Percentiles rank a stretch among this genome's conserved stretches.
phyloP scores from a whole-genome alignment of 2,329 filamentous ascomycete species.

The Alternaria gansuensis region DNA sequence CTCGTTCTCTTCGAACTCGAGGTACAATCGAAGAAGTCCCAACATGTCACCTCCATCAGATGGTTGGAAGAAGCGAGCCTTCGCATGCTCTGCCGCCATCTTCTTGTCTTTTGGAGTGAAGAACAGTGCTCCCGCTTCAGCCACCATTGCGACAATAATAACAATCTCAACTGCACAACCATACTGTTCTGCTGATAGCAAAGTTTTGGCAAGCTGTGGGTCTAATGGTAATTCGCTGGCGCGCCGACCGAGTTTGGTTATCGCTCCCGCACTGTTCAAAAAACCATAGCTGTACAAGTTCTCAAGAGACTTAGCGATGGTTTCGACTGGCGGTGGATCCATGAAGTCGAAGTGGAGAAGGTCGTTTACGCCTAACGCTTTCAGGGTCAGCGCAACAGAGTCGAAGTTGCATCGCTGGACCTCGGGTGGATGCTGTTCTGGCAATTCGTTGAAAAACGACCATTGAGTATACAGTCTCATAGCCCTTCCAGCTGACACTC shows the following conservation, averaged over 20 bases:
- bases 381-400: slow-evolving; percentile 82
- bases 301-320: slow-evolving; percentile 87
- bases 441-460: slow-evolving; percentile 93
- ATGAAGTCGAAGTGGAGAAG: slow-evolving; percentile 95
- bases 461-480: slow-evolving; percentile 94
- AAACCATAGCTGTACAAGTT: slow-evolving; percentile 90
- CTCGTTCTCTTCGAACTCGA: slow-evolving; percentile 89
- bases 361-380: slow-evolving; percentile 90
- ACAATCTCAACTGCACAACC: slow-evolving; percentile 94
- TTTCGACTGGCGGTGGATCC: slow-evolving; percentile 89
- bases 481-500: slow-evolving; percentile 90
- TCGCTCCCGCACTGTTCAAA: slow-evolving; percentile 84
- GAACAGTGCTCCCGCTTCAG: slow-evolving; percentile 87
- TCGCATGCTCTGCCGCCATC: slow-evolving; percentile 89
- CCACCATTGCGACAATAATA: slow-evolving; percentile 92
- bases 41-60: slow-evolving; percentile 80
- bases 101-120: slow-evolving; percentile 96
- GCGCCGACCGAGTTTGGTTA: slow-evolving; percentile 90
- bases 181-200: slow-evolving; percentile 87
- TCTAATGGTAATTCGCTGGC: slow-evolving; percentile 97
- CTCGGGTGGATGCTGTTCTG: slow-evolving; percentile 81
- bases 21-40: slow-evolving; percentile 61
- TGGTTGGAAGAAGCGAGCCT: slow-evolving; percentile 51
- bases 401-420: slow-evolving; percentile 92
- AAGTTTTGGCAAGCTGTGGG: slow-evolving; percentile 87